phyloP scores from a whole-genome alignment of 495 filamentous ascomycete species.

The Paragyromitra xinjiangensis region DNA sequence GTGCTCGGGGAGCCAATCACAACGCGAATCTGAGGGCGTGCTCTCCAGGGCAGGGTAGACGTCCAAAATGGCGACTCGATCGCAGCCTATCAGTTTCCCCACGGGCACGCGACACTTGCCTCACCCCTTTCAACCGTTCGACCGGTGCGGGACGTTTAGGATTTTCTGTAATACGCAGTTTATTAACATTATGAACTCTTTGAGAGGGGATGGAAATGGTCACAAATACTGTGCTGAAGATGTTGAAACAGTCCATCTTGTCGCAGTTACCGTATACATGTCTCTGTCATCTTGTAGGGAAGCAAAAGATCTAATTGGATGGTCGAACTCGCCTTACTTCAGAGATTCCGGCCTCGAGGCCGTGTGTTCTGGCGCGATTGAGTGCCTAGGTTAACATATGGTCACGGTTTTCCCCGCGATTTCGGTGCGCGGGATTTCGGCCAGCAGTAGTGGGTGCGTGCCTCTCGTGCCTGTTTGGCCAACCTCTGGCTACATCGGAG shows the following conservation, averaged over 20 bases:
- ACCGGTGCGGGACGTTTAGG: slow-evolving; percentile 1
- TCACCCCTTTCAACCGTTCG: slow-evolving; percentile 42
- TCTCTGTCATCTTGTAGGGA: background rate
- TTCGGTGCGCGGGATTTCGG: slow-evolving; percentile 51
- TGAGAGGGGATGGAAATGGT: background rate
- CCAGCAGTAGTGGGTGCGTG: slow-evolving; percentile 32
- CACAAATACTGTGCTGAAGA: background rate
- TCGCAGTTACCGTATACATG: background rate
- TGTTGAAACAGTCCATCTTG: background rate
- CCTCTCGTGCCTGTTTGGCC: slow-evolving; percentile 39
- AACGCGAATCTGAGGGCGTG: slow-evolving; percentile 48
- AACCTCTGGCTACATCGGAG: background rate
- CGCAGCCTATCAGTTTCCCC: slow-evolving; percentile 55
- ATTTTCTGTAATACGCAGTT: slow-evolving; percentile 9
- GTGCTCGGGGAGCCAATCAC: slow-evolving; percentile 44
- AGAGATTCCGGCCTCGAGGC: background rate
- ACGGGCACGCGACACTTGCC: slow-evolving; percentile 53
- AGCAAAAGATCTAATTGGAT: slow-evolving; percentile 17
- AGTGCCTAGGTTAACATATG: slow-evolving; percentile 13
- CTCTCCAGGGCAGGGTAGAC: slow-evolving; percentile 36
- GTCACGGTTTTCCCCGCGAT: slow-evolving; percentile 43
- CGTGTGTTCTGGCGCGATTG: slow-evolving; percentile 6
- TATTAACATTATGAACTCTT: background rate
- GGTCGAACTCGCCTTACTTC: slow-evolving; percentile 1
- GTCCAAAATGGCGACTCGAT: slow-evolving; percentile 30